These are phyloP conservation scores for Umbelopsis isabellina DNA, from an alignment of 192 early-diverging fungal genomes.

Conservation along the genomic window DNA sequence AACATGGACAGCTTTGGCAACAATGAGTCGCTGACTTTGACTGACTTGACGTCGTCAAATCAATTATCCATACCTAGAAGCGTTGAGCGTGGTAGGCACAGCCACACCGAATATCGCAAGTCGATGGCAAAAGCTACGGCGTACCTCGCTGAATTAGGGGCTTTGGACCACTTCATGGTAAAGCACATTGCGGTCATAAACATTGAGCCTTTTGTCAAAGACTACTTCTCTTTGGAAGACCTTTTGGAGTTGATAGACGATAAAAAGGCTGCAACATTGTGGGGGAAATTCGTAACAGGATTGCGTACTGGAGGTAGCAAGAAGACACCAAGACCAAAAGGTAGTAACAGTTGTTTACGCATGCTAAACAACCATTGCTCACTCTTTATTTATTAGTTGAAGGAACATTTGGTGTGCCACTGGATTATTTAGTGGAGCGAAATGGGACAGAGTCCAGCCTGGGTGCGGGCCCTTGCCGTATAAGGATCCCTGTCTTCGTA, in stretches of 20 bases:
- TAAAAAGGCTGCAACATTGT: conserved; percentile 73
- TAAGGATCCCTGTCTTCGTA: conserved; percentile 84
- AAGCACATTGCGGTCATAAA: conserved; percentile 82
- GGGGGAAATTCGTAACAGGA: conserved; percentile 70
- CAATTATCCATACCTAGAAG: not conserved
- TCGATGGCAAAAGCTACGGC: conserved; percentile 27
- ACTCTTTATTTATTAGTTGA: conserved; percentile 38
- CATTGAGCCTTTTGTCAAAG: conserved; percentile 72
- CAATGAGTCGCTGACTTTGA: not conserved
- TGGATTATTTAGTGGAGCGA: conserved; percentile 83
- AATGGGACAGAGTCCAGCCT: conserved; percentile 83
- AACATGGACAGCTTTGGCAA: conserved; percentile 10
- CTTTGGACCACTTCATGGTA: conserved; percentile 82
- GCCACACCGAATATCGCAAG: conserved; percentile 19
- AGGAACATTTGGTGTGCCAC: conserved; percentile 89
- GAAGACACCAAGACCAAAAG: conserved; percentile 48
- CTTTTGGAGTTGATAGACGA: conserved; percentile 77
- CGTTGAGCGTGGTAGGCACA: not conserved
- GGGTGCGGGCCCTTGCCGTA: conserved; percentile 64
- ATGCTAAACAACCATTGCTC: not conserved
- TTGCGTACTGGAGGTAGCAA: conserved; percentile 60
- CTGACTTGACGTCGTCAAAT: not conserved
- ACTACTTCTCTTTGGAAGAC: conserved; percentile 72
- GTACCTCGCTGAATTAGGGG: conserved; percentile 69
- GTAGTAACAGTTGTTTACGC: conserved; percentile 25